Conservation (phyloP, 1,284 basidiomycete species). For the Naganishia albida region DNA sequence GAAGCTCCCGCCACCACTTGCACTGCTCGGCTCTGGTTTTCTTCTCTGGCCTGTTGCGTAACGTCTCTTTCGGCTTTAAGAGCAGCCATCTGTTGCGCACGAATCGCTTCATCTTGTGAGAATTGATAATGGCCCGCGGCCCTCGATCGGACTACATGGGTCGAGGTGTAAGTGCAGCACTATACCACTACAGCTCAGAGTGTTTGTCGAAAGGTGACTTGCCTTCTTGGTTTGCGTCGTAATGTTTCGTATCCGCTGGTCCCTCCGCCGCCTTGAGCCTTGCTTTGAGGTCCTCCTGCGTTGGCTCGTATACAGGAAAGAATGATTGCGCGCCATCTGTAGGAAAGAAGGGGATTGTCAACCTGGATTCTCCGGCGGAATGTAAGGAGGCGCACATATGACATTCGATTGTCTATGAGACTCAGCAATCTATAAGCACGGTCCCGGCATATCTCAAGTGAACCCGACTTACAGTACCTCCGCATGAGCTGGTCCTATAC, state of each 20-base stretch:
- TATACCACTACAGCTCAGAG: neutral
- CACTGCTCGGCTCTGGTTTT: constrained; percentile 54
- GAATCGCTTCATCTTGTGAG: constrained; percentile 73
- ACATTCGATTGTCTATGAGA: constrained; percentile 62
- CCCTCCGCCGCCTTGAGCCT: constrained; percentile 79
- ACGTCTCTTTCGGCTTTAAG: constrained; percentile 67
- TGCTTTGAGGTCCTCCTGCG: constrained; percentile 70
- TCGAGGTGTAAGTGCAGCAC: neutral
- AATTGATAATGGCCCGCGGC: constrained; percentile 90
- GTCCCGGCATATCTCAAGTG: neutral
- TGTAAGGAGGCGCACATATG: constrained; percentile 50
- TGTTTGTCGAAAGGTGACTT: constrained; percentile 6
- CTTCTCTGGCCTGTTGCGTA: constrained; percentile 65
- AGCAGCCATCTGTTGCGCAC: constrained; percentile 75
- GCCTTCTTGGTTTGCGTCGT: constrained; percentile 77
- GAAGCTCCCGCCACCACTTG: constrained; percentile 33
- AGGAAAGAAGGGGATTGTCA: neutral
- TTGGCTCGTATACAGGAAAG: constrained; percentile 83
- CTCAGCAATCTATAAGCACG: constrained; percentile 5
- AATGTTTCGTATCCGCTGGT: constrained; percentile 69
- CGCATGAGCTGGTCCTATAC: constrained; percentile 43
- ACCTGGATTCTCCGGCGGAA: no score
- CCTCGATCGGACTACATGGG: constrained; percentile 62
- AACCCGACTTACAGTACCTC: constrained; percentile 47
- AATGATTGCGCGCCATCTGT: constrained; percentile 67